Evolutionary conservation across 1,284 basidiomycete genomes (phyloP).

Genomic region (Acaromyces ingoldii): DNA sequence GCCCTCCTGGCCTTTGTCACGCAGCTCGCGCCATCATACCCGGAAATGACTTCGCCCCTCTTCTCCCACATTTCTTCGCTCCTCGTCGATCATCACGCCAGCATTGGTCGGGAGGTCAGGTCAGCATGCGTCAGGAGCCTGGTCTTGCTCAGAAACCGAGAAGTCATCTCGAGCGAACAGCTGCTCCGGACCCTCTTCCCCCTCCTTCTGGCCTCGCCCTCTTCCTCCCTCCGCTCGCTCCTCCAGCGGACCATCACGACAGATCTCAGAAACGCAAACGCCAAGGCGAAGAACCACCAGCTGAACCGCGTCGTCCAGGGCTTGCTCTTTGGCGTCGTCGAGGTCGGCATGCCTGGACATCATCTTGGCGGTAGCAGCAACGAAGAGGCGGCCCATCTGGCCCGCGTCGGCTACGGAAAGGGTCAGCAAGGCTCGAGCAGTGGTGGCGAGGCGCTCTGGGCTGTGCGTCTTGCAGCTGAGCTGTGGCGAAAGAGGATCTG

Average conservation of each 20-base stretch:
- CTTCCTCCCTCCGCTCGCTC: slow-evolving; percentile 71
- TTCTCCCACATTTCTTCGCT: slow-evolving; percentile 38
- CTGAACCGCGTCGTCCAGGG: slow-evolving; percentile 94
- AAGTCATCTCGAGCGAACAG: slow-evolving; percentile 83
- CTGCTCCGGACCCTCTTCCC: slow-evolving; percentile 88
- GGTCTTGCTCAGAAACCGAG: slow-evolving; percentile 83
- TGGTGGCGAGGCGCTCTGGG: slow-evolving; percentile 84
- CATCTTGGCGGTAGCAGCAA: slow-evolving; percentile 46
- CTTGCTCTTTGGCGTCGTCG: slow-evolving; percentile 92
- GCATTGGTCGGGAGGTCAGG: slow-evolving; percentile 41
- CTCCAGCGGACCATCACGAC: slow-evolving; percentile 95
- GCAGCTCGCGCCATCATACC: slow-evolving; percentile 53
- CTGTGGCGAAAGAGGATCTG: slow-evolving; percentile 92
- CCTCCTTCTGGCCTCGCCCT: slow-evolving; percentile 76
- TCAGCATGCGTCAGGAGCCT: slow-evolving; percentile 31
- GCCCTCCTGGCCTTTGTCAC: slow-evolving; percentile 54
- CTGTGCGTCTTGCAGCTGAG: slow-evolving; percentile 86
- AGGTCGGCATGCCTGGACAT: slow-evolving; percentile 64
- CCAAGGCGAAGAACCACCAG: slow-evolving; percentile 84
- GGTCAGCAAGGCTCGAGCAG: slow-evolving; percentile 14
- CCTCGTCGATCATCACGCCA: slow-evolving; percentile 43
- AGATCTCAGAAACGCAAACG: slow-evolving; percentile 87
- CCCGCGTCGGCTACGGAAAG: slow-evolving; percentile 59
- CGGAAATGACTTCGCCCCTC: slow-evolving; percentile 34
- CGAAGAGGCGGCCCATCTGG: slow-evolving; percentile 50